Evolutionary conservation across 176 grass and related monocot genomes (phyloP).

Genomic region (Aegilops tauschii): DNA sequence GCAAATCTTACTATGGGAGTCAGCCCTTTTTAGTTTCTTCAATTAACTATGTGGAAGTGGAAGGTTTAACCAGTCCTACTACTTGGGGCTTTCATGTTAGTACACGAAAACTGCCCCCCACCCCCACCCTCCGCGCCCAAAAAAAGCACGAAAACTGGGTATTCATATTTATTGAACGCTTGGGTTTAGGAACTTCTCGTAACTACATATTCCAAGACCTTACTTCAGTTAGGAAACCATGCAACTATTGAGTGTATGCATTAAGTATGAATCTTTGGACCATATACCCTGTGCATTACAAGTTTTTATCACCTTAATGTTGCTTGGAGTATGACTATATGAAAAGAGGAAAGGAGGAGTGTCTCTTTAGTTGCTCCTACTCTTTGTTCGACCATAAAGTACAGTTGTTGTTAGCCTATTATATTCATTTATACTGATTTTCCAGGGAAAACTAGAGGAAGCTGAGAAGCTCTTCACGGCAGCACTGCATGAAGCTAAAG

Average conservation of each 20-base stretch:
- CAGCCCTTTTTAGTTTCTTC: neutral
- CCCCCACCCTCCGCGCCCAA: no score
- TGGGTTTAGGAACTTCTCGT: neutral
- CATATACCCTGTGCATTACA: conserved; percentile 13
- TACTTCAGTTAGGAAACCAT: neutral
- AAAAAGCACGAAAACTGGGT: neutral
- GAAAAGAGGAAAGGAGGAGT: neutral
- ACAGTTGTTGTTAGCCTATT: neutral
- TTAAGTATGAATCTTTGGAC: neutral
- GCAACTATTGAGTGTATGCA: neutral
- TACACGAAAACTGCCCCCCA: neutral
- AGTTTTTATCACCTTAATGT: neutral
- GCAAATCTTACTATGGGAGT: neutral
- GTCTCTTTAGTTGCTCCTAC: conserved; percentile 1
- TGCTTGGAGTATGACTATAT: neutral
- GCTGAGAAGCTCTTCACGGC: conserved; percentile 64
- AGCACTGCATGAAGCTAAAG: conserved; percentile 71
- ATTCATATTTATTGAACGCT: neutral
- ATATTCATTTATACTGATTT: neutral
- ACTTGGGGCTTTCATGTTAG: neutral
- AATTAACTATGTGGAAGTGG: neutral
- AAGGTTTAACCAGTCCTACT: neutral
- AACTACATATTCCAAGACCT: conserved; percentile 3
- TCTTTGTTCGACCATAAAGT: conserved; percentile 4
- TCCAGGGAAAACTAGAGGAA: conserved; percentile 70